Evolutionary conservation across 371 early-diverging fungal genomes (phyloP), one percentile per base, ranked within the genome.

Genomic region (Actinomortierella ambigua): DNA sequence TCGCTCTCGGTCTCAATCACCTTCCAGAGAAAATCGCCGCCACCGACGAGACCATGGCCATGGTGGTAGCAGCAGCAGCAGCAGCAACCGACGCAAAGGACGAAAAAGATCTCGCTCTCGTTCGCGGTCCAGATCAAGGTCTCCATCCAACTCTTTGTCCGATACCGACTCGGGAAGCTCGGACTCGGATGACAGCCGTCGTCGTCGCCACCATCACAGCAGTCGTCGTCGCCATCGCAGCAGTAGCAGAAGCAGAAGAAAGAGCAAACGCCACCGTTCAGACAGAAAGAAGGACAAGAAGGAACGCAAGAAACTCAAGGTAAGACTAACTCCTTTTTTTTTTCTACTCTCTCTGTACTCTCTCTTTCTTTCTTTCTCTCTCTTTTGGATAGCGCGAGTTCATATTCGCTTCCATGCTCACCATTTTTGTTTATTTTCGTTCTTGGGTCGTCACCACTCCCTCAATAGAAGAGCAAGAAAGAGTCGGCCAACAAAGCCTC

Each of bases 401-500:
- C 48, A 18, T 23, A 4, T 24, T 24, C 15, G 24, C 24, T 14
- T 24, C 15, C 14, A 49, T 24, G 2, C 7, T 52, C 22, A 24
- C 7, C 3, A 8, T 52, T 2, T 18, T 15, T 14, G 23, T 11
- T 9, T 44, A 1, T 13, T n/a, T n/a, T n/a, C n/a, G n/a, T n/a
- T n/a, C n/a, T n/a, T n/a, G n/a, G n/a, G n/a, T n/a, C n/a, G n/a
- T n/a, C n/a, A n/a, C n/a, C n/a, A n/a, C n/a, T n/a, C n/a, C n/a
- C n/a, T n/a, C n/a, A n/a, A n/a, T 63, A 67, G 68, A 73, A 67
- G 61, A 59, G 75, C 57, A 73, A 73, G 51, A 73, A 67, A 49
- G 71, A 71, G 27, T 65, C 49, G 56, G 53, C 43, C 28, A 66
- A 42, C 23, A 42, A 50, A 9, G 52, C 75, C 0, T 67, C 68